These are phyloP conservation scores for Mycena capillaripes DNA, from an alignment of 768 basidiomycete species.

Conservation along the genomic window DNA sequence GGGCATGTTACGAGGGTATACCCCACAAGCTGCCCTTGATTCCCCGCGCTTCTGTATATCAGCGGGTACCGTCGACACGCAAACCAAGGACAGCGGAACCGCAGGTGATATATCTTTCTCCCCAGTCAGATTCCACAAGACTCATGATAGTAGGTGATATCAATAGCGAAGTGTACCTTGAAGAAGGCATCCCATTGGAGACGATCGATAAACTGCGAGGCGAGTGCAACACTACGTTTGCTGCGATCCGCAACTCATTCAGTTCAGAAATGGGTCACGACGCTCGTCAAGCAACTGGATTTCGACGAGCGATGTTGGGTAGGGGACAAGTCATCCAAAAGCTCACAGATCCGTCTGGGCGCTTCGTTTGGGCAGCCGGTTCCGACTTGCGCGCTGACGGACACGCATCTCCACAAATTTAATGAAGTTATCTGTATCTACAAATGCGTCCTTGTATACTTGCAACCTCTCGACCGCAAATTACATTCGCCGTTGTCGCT, in stretches of 20 bases:
- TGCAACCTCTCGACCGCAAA: too few species aligned
- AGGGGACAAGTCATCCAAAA: slow-evolving; percentile 94
- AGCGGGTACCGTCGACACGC: slow-evolving; percentile 77
- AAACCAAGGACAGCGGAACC: slow-evolving; percentile 57
- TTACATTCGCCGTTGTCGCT: slow-evolving; percentile 79
- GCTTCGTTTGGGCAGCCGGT: slow-evolving; percentile 94
- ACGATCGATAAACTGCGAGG: slow-evolving; percentile 79
- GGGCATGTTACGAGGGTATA: slow-evolving; percentile 90
- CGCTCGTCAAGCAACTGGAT: slow-evolving; percentile 73
- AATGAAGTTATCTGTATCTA: slow-evolving; percentile 34
- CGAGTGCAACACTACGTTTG: slow-evolving; percentile 39
- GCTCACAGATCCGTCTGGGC: slow-evolving; percentile 73
- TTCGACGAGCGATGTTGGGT: slow-evolving; percentile 76
- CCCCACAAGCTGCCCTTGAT: slow-evolving; percentile 91
- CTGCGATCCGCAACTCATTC: background rate
- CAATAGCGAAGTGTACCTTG: slow-evolving; percentile 90
- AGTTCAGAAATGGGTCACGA: slow-evolving; percentile 90
- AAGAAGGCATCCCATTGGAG: slow-evolving; percentile 80
- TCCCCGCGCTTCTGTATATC: slow-evolving; percentile 98
- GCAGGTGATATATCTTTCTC: slow-evolving; percentile 64
- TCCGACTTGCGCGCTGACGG: slow-evolving; percentile 93
- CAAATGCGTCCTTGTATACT: background rate
- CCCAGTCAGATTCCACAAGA: too few species aligned
- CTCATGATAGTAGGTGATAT: slow-evolving; percentile 61
- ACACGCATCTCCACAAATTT: slow-evolving; percentile 90